A percentile compares a stretch with the other conserved stretches of the same genome.
Conservation (phyloP, 139 green algal genomes). For the Raphidocelis subcapitata region DNA sequence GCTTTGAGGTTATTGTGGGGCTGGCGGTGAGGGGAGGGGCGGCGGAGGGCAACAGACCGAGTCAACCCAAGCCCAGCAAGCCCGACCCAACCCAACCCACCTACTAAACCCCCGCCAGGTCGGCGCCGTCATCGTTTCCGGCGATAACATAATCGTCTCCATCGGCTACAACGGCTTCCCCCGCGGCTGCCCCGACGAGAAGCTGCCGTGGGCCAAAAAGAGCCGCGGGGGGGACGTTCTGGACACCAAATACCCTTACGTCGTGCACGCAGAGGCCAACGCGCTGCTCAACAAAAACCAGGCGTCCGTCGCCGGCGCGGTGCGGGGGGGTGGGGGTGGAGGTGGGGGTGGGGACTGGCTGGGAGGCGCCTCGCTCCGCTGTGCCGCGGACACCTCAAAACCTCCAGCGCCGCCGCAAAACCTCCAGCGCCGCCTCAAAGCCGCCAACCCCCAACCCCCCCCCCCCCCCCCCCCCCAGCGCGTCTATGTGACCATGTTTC, state of each 20-base stretch:
- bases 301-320: conserved; percentile 53
- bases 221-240: conserved; percentile 50
- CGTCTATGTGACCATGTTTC: conserved; percentile 98
- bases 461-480: conserved; percentile 37
- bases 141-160: conserved; percentile 91
- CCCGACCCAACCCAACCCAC: no score
- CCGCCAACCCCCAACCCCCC: neutral
- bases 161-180: conserved; percentile 99
- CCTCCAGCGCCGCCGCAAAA: no score
- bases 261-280: conserved; percentile 96
- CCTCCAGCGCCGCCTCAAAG: neutral
- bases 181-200: conserved; percentile 82
- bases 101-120: conserved; percentile 49
- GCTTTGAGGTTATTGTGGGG: no score
- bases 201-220: conserved; percentile 90
- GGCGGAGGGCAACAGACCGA: neutral
- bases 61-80: neutral
- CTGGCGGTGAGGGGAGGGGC: no score
- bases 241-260: conserved; percentile 90
- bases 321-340: no score
- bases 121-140: conserved; percentile 83
- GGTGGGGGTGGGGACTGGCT: no score
- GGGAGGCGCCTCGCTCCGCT: no score
- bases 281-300: conserved; percentile 97
- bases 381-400: no score